These are phyloP conservation scores for Boechera divaricarpa DNA, from an alignment of 345 rosid species.

Conservation along the genomic window DNA sequence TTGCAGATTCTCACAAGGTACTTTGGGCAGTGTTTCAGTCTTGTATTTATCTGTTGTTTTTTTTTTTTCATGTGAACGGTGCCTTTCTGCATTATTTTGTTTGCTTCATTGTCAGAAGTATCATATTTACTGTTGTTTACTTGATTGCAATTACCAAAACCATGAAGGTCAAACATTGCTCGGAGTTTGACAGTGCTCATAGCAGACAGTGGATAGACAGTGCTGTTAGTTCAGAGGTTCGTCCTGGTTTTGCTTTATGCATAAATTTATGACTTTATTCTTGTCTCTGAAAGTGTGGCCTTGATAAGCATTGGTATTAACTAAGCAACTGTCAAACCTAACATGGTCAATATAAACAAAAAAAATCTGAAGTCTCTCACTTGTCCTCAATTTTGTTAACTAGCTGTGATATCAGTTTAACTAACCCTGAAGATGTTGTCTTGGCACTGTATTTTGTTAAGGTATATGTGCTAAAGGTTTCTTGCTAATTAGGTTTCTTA, in stretches of 20 bases:
- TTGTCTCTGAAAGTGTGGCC: too few relatives aligned
- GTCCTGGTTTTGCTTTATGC: background rate
- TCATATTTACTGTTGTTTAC: background rate
- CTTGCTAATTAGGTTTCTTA: too few relatives aligned
- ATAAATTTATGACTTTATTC: too few relatives aligned
- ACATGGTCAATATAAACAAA: too few relatives aligned
- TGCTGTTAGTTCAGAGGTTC: background rate
- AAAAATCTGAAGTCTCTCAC: too few relatives aligned
- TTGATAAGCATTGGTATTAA: too few relatives aligned
- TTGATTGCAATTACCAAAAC: background rate
- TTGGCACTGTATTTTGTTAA: too few relatives aligned
- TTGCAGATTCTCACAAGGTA: conserved; percentile 25
- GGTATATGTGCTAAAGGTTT: too few relatives aligned
- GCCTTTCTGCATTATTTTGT: background rate
- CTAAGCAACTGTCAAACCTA: too few relatives aligned
- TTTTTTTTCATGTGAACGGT: background rate
- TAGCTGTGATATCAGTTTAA: too few relatives aligned
- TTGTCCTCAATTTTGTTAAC: too few relatives aligned
- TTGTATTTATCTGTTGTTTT: background rate
- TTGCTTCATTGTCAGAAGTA: background rate
- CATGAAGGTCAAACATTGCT: conserved; percentile 1
- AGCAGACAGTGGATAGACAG: background rate
- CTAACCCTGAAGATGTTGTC: too few relatives aligned
- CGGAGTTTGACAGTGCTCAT: background rate
- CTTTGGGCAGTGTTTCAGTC: background rate